Conservation (phyloP, 352 stramenopile species). For the Plasmopara muralis region DNA sequence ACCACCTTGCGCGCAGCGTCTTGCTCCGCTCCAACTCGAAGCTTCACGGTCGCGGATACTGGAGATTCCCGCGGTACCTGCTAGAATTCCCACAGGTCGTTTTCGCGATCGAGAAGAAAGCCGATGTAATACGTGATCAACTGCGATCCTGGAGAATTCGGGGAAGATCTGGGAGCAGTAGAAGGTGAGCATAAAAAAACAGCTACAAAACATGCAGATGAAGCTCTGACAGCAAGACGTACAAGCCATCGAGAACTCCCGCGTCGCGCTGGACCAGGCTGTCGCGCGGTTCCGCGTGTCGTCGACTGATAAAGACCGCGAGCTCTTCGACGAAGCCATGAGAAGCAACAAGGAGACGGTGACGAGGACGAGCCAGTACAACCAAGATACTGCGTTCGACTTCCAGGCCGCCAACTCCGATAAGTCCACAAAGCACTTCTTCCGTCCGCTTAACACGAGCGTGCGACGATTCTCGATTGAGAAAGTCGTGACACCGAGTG, state of each 20-base stretch:
- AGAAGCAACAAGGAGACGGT: constrained; percentile 1
- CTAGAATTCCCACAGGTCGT: neutral
- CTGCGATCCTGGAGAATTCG: neutral
- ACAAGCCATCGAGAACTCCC: neutral
- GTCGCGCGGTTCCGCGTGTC: neutral
- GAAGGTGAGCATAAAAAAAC: neutral
- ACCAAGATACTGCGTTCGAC: neutral
- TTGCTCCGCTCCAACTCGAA: neutral
- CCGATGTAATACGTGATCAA: neutral
- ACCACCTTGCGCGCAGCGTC: neutral
- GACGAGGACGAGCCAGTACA: neutral
- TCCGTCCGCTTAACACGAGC: neutral
- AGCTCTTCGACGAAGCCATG: neutral
- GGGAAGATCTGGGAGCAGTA: neutral
- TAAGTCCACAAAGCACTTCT: neutral
- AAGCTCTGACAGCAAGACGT: neutral
- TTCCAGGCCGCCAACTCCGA: neutral
- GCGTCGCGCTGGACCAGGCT: neutral
- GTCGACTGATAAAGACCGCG: neutral
- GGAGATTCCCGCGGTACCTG: neutral
- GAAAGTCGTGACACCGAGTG: neutral
- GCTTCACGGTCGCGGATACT: neutral
- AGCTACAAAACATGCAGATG: neutral
- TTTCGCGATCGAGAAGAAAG: neutral
- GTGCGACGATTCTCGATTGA: neutral